Percentiles rank a stretch among this genome's conserved stretches.
Conservation (phyloP, 352 stramenopile species). For the Pythium coloratum region DNA sequence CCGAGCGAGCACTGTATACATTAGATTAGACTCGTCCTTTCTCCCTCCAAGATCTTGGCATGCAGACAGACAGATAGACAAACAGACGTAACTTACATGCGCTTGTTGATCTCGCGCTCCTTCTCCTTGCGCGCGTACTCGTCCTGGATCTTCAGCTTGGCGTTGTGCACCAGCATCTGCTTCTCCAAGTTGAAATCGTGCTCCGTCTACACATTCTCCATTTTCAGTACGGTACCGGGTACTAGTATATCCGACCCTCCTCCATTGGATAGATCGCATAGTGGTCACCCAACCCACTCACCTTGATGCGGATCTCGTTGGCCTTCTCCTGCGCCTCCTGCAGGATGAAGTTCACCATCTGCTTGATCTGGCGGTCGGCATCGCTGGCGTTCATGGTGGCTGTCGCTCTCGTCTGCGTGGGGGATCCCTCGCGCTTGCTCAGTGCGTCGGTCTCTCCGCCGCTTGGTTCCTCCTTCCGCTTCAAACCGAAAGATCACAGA, state of each 20-base stretch:
- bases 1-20: slow-evolving; percentile 74
- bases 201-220: too few relatives aligned
- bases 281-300: too few relatives aligned
- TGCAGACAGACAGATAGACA: too few relatives aligned
- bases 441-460: not conserved
- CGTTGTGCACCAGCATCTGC: slow-evolving; percentile 98
- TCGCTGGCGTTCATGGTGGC: slow-evolving; percentile 79
- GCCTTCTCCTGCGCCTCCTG: slow-evolving; percentile 99
- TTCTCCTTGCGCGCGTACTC: slow-evolving; percentile 98
- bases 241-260: too few relatives aligned
- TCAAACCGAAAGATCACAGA: slow-evolving; percentile 7
- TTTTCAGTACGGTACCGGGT: too few relatives aligned
- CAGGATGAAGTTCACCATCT: slow-evolving; percentile 99
- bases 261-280: too few relatives aligned
- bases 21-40: too few relatives aligned
- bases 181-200: slow-evolving; percentile 99
- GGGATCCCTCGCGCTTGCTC: not conserved
- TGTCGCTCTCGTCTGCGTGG: too few relatives aligned
- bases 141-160: slow-evolving; percentile 97
- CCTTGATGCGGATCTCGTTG: slow-evolving; percentile 98
- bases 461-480: not conserved
- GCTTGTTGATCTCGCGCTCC: slow-evolving; percentile 94
- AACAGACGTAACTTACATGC: slow-evolving; percentile 81
- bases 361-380: slow-evolving; percentile 91
- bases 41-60: too few relatives aligned